A percentile compares a stretch with the other conserved stretches of the same genome.
These are phyloP conservation scores for Dothideomycetidae sp. DNA, from an alignment of 2,329 filamentous ascomycete species.

Conservation along the genomic window DNA sequence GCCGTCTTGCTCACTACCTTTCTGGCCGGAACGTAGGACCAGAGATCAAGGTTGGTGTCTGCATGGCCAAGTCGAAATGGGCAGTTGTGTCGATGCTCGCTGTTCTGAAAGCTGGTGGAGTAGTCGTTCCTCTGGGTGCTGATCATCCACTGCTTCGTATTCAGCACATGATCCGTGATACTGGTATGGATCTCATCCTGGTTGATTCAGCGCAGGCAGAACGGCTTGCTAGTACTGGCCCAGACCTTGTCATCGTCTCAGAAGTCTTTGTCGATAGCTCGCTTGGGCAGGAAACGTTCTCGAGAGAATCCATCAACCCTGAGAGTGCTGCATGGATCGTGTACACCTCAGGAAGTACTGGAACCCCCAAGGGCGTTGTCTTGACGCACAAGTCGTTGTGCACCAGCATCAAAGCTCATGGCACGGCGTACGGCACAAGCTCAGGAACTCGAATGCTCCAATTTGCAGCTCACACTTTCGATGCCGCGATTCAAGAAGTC, in stretches of 20 bases:
- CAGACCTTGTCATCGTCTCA: too few species aligned
- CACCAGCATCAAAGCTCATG: conserved; percentile 6
- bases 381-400: conserved; percentile 4
- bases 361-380: conserved; percentile 1
- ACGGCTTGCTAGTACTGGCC: too few species aligned
- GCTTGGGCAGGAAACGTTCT: too few species aligned
- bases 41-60: conserved; percentile 15
- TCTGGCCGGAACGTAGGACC: not conserved
- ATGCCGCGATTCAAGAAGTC: conserved; percentile 13
- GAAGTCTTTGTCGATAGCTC: too few species aligned
- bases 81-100: conserved; percentile 17
- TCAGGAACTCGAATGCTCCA: not conserved
- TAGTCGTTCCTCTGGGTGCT: conserved; percentile 17
- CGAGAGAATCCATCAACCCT: conserved; percentile 16
- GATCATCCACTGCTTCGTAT: not conserved
- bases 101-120: conserved; percentile 22
- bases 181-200: not conserved
- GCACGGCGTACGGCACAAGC: not conserved
- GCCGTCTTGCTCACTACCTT: conserved; percentile 12
- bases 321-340: conserved; percentile 1
- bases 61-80: conserved; percentile 18
- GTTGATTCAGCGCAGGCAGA: not conserved
- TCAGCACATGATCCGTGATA: not conserved
- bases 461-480: conserved; percentile 1
- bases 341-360: conserved; percentile 4